Evolutionary conservation across 2,329 filamentous ascomycete species (phyloP).

Genomic region (Colletotrichum camelliae): DNA sequence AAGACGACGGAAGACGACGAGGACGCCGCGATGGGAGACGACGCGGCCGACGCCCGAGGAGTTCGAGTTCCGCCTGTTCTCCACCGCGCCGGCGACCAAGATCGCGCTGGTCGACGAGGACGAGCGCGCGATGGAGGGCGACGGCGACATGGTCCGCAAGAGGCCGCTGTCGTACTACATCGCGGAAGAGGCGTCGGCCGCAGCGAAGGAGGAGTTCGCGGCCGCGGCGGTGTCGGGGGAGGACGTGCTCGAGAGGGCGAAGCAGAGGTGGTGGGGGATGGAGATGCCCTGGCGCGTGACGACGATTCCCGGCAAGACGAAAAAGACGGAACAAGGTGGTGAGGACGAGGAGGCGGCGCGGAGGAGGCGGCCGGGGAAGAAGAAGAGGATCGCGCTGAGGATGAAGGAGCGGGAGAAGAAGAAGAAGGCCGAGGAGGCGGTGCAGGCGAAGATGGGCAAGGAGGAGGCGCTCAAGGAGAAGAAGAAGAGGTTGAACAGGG

Average conservation of each 20-base stretch:
- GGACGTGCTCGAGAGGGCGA: constrained; percentile 52
- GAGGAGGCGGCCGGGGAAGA: constrained; percentile 61
- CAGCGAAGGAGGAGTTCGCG: constrained; percentile 44
- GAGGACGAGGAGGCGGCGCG: constrained; percentile 33
- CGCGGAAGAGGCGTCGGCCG: constrained; percentile 39
- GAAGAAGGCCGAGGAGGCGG: constrained; percentile 43
- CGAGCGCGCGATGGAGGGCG: constrained; percentile 33
- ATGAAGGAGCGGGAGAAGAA: constrained; percentile 47
- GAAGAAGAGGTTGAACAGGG: constrained; percentile 65
- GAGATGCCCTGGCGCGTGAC: constrained; percentile 67
- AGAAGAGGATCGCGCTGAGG: constrained; percentile 57
- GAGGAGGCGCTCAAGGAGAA: constrained; percentile 64
- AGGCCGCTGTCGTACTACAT: constrained; percentile 57
- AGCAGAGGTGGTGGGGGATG: constrained; percentile 57
- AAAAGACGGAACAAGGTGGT: not conserved
- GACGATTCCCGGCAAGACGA: constrained; percentile 33
- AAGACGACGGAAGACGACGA: constrained; percentile 18
- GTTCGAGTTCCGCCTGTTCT: constrained; percentile 66
- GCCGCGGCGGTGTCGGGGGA: constrained; percentile 56
- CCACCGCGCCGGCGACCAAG: constrained; percentile 50
- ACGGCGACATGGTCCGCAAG: constrained; percentile 39
- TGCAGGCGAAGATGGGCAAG: constrained; percentile 49
- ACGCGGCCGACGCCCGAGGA: constrained; percentile 35
- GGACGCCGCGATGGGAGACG: constrained; percentile 24
- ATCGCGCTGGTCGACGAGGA: constrained; percentile 55